phyloP scores from a whole-genome alignment of 1,284 basidiomycete genomes.

The Amylostereum areolatum region DNA sequence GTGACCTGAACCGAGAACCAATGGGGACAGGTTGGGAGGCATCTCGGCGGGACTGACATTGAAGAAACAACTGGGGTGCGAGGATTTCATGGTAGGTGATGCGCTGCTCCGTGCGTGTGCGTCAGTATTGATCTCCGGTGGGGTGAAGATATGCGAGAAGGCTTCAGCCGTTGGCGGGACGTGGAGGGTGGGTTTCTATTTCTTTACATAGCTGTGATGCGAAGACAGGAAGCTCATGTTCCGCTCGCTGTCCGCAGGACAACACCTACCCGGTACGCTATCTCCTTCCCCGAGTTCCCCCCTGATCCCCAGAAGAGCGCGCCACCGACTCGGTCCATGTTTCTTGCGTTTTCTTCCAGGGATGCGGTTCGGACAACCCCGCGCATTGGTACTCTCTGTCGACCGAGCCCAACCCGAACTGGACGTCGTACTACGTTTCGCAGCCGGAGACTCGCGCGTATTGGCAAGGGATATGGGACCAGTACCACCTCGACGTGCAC shows the following conservation, averaged over 20 bases:
- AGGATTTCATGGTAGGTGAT: constrained; percentile 37
- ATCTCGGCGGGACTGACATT: constrained; percentile 43
- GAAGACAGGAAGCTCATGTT: background rate
- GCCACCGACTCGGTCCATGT: background rate
- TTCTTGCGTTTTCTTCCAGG: constrained; percentile 20
- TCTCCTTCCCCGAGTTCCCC: background rate
- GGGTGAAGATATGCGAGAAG: constrained; percentile 43
- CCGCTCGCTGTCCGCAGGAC: constrained; percentile 23
- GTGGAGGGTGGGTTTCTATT: constrained; percentile 37
- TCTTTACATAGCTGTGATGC: background rate
- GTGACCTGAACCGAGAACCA: background rate
- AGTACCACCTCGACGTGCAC: constrained; percentile 33
- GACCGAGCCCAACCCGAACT: constrained; percentile 45
- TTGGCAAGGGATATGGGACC: constrained; percentile 40
- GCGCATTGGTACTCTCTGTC: constrained; percentile 55
- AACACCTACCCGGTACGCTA: constrained; percentile 30
- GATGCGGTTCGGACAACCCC: constrained; percentile 48
- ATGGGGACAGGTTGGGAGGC: constrained; percentile 28
- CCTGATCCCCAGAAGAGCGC: too few relatives aligned
- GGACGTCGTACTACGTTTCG: constrained; percentile 35
- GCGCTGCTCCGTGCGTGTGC: constrained; percentile 7
- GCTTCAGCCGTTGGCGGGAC: constrained; percentile 41
- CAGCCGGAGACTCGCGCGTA: constrained; percentile 48
- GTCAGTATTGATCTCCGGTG: background rate
- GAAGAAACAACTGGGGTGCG: constrained; percentile 34